phyloP scores from a whole-genome alignment of 2,329 filamentous ascomycete species.

The Rachicladosporium sp. region DNA sequence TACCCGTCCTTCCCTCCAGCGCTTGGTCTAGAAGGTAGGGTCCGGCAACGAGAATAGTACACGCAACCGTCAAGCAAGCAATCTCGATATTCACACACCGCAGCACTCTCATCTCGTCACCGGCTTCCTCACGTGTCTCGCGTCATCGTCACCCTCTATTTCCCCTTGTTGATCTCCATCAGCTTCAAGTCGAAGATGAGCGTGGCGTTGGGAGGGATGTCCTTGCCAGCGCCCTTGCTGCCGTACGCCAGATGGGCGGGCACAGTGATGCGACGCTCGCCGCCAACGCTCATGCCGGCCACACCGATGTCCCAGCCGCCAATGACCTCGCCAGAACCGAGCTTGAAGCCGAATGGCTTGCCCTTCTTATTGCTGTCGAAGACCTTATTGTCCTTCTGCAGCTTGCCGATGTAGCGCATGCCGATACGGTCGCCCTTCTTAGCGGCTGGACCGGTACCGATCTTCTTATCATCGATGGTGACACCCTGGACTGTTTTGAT shows the following conservation, averaged over 20 bases:
- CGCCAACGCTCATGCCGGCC: slow-evolving; percentile 80
- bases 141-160: slow-evolving; percentile 7
- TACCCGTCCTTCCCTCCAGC: slow-evolving; percentile 26
- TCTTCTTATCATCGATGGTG: slow-evolving; percentile 88
- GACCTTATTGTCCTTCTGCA: slow-evolving; percentile 73
- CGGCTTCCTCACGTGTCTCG: not conserved
- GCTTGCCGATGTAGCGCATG: slow-evolving; percentile 98
- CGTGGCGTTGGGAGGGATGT: slow-evolving; percentile 83
- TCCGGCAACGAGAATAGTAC: slow-evolving; percentile 7
- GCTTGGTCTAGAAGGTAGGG: slow-evolving; percentile 23
- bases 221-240: slow-evolving; percentile 58
- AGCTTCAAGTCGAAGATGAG: slow-evolving; percentile 69
- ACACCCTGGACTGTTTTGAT: slow-evolving; percentile 78
- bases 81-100: not conserved
- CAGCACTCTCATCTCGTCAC: not conserved
- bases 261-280: slow-evolving; percentile 85
- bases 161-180: slow-evolving; percentile 34
- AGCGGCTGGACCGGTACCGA: slow-evolving; percentile 68
- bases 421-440: slow-evolving; percentile 86
- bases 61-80: slow-evolving; percentile 1
- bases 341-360: slow-evolving; percentile 92
- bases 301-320: slow-evolving; percentile 98
- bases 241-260: slow-evolving; percentile 83
- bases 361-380: slow-evolving; percentile 99
- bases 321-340: slow-evolving; percentile 90